Evolutionary conservation across 495 filamentous ascomycete species (phyloP).

Genomic region (Podospora australis): DNA sequence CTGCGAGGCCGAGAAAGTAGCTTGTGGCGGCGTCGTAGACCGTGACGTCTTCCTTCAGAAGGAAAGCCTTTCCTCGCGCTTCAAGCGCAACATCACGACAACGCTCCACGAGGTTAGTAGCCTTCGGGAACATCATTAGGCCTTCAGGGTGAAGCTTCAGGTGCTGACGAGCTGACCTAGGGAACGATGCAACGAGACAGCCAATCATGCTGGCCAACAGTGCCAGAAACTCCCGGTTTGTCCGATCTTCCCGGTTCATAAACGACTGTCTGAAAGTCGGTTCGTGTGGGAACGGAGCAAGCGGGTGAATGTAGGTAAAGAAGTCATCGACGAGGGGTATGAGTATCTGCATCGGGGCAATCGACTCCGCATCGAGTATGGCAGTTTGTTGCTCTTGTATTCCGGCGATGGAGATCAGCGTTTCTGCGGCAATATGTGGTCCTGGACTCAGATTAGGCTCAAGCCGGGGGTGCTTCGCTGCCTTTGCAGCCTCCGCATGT

Average conservation of each 20-base stretch:
- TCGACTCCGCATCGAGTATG: constrained; percentile 59
- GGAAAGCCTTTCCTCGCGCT: constrained; percentile 63
- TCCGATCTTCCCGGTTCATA: constrained; percentile 60
- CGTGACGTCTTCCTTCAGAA: constrained; percentile 55
- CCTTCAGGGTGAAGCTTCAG: constrained; percentile 55
- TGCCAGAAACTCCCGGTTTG: constrained; percentile 63
- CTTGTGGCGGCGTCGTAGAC: constrained; percentile 82
- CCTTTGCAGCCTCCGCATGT: constrained; percentile 67
- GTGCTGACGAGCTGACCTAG: constrained; percentile 64
- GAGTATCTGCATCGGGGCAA: constrained; percentile 62
- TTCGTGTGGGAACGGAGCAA: constrained; percentile 82
- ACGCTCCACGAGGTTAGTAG: constrained; percentile 62
- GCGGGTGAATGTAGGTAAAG: constrained; percentile 82
- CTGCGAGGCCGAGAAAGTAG: constrained; percentile 71
- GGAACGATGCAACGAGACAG: constrained; percentile 69
- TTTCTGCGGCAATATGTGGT: constrained; percentile 44
- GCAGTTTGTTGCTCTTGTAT: constrained; percentile 15
- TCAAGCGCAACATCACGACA: constrained; percentile 68
- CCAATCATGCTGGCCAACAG: constrained; percentile 79
- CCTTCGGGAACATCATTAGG: constrained; percentile 56
- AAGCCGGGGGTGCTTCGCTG: constrained; percentile 54
- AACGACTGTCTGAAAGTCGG: constrained; percentile 74
- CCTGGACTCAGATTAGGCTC: constrained; percentile 33
- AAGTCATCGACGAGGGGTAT: constrained; percentile 74
- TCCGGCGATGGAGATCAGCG: constrained; percentile 37